Conservation (phyloP, 306 rosid species). For the Cajanus cajan region DNA sequence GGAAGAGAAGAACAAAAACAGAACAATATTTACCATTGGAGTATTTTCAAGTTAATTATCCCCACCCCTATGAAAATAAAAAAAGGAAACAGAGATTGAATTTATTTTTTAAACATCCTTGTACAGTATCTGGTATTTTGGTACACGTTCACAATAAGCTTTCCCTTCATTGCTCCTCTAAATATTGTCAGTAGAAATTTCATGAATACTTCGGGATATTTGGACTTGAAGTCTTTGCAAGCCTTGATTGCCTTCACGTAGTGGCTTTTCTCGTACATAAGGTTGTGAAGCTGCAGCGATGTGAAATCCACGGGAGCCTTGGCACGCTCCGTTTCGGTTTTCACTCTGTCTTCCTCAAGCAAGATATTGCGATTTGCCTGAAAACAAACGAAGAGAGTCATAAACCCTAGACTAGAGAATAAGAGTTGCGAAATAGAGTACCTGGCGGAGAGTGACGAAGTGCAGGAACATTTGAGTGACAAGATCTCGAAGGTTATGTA, state of each 20-base stretch:
- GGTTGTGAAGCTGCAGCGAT: conserved; percentile 84
- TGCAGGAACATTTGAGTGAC: conserved; percentile 87
- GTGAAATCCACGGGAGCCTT: conserved; percentile 92
- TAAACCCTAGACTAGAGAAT: conserved; percentile 29
- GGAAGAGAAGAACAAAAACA: background rate
- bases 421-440: background rate
- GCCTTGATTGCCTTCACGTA: conserved; percentile 92
- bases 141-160: conserved; percentile 75
- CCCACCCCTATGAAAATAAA: no score
- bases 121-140: no score
- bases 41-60: background rate
- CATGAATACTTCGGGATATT: conserved; percentile 57
- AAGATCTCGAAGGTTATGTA: conserved; percentile 69
- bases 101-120: no score
- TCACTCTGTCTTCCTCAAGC: conserved; percentile 86
- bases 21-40: background rate
- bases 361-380: conserved; percentile 90
- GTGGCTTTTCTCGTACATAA: conserved; percentile 92
- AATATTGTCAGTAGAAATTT: conserved; percentile 60
- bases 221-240: conserved; percentile 88
- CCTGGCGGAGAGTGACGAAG: conserved; percentile 93
- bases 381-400: background rate
- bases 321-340: conserved; percentile 78
- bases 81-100: no score
- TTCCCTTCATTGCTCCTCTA: conserved; percentile 89